phyloP scores from a whole-genome alignment of 2,329 filamentous ascomycete genomes.

The Eutypa lata region DNA sequence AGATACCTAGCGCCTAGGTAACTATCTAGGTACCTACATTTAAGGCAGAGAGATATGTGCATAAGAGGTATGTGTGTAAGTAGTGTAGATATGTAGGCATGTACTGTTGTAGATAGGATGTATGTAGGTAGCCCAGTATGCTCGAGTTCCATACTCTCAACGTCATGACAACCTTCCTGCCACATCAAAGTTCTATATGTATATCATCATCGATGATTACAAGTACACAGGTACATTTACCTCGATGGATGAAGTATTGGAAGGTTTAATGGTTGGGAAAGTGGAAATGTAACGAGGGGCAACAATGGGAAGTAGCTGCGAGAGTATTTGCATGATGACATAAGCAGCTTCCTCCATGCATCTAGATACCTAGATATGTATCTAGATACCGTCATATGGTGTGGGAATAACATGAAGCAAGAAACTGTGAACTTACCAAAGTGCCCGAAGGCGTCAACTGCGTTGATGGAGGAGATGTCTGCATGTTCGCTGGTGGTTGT shows the following conservation, averaged over 20 bases:
- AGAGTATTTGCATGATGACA: background rate
- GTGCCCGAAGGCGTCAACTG: slow-evolving; percentile 27
- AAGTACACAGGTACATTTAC: too few relatives aligned
- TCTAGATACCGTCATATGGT: too few relatives aligned
- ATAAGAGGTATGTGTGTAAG: background rate
- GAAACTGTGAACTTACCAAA: slow-evolving; percentile 22
- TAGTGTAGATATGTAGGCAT: background rate
- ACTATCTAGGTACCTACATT: background rate
- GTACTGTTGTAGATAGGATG: too few relatives aligned
- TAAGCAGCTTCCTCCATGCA: background rate
- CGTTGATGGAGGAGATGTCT: slow-evolving; percentile 27
- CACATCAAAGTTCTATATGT: too few relatives aligned
- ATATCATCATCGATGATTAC: too few relatives aligned
- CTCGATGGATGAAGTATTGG: background rate
- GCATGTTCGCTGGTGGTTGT: slow-evolving; percentile 9
- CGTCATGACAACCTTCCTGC: too few relatives aligned
- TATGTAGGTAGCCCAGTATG: too few relatives aligned
- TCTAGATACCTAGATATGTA: background rate
- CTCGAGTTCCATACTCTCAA: too few relatives aligned
- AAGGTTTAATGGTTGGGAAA: background rate
- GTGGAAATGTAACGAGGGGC: background rate
- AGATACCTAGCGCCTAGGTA: background rate
- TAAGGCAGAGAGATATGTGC: background rate
- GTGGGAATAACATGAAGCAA: background rate
- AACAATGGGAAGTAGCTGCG: background rate